These are phyloP conservation scores for Neurospora sp. DNA, from an alignment of 2,329 filamentous ascomycete genomes.

Conservation along the genomic window DNA sequence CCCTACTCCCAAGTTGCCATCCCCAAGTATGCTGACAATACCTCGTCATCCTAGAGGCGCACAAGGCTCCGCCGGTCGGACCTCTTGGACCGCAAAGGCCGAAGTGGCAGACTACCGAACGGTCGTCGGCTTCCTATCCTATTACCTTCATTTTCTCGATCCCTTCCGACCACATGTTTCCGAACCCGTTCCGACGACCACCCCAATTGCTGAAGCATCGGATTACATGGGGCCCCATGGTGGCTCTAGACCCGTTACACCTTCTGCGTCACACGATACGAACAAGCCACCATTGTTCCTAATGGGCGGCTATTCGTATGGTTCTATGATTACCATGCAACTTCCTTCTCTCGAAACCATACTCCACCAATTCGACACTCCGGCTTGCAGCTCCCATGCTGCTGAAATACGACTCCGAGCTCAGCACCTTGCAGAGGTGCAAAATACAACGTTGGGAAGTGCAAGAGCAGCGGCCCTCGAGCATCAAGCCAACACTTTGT, in stretches of 20 bases:
- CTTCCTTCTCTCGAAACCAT: slow-evolving; percentile 55
- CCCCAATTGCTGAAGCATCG: background rate
- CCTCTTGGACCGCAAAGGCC: slow-evolving; percentile 76
- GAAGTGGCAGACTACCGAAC: slow-evolving; percentile 78
- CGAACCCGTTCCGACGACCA: background rate
- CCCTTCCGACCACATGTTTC: slow-evolving; percentile 20
- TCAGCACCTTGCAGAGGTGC: slow-evolving; percentile 54
- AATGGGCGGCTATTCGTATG: slow-evolving; percentile 81
- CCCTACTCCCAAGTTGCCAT: background rate
- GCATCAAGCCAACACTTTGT: slow-evolving; percentile 20
- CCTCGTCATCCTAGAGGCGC: slow-evolving; percentile 52
- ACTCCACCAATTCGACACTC: slow-evolving; percentile 45
- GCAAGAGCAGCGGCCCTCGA: slow-evolving; percentile 24
- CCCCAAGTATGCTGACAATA: slow-evolving; percentile 1
- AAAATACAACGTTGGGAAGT: slow-evolving; percentile 37
- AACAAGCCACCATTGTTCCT: slow-evolving; percentile 33
- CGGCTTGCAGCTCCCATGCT: slow-evolving; percentile 44
- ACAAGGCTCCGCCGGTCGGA: slow-evolving; percentile 60
- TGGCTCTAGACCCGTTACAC: background rate
- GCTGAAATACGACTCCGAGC: slow-evolving; percentile 64
- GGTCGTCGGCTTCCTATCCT: slow-evolving; percentile 67
- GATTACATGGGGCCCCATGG: background rate
- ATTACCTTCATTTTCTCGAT: slow-evolving; percentile 57
- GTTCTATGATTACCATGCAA: slow-evolving; percentile 67
- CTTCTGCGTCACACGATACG: background rate